phyloP scores from a whole-genome alignment of 495 filamentous ascomycete genomes.

The Friedmanniomyces endolithicus region DNA sequence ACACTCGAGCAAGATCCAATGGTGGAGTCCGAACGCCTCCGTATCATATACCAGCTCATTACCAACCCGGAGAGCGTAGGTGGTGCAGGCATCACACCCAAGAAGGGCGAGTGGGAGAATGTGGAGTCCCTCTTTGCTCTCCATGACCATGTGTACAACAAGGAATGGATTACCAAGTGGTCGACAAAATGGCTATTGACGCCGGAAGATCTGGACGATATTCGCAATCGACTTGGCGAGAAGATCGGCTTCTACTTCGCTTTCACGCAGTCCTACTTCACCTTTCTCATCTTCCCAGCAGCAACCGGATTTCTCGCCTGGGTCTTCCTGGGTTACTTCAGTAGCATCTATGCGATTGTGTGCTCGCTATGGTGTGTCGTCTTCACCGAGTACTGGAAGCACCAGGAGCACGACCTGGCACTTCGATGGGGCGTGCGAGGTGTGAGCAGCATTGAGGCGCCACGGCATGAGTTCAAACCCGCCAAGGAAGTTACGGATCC shows the following conservation, averaged over 20 bases:
- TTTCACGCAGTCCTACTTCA: conserved; percentile 86
- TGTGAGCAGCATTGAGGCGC: conserved; percentile 68
- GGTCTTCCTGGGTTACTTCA: conserved; percentile 74
- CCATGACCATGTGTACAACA: conserved; percentile 80
- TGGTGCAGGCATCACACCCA: conserved; percentile 78
- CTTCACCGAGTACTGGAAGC: conserved; percentile 96
- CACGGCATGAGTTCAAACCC: conserved; percentile 47
- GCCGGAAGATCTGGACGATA: conserved; percentile 63
- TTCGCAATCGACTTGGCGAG: conserved; percentile 84
- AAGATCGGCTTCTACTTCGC: conserved; percentile 93
- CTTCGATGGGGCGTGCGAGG: conserved; percentile 86
- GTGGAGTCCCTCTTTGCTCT: conserved; percentile 78
- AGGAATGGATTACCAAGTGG: conserved; percentile 82
- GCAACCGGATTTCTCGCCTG: conserved; percentile 69
- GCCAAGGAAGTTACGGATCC: conserved; percentile 46
- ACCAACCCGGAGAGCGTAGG: conserved; percentile 69
- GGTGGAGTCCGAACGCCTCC: conserved; percentile 76
- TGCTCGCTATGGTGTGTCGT: conserved; percentile 79
- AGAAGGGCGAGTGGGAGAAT: conserved; percentile 70
- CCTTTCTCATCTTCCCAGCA: conserved; percentile 74
- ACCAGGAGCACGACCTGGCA: conserved; percentile 79
- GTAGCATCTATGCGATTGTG: conserved; percentile 65
- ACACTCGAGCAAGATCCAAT: conserved; percentile 55
- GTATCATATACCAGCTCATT: conserved; percentile 76
- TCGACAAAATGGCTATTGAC: conserved; percentile 67